Base-by-base conservation (phyloP, 2,329 filamentous ascomycete genomes). In the Sordariomycetes sp. region DNA sequence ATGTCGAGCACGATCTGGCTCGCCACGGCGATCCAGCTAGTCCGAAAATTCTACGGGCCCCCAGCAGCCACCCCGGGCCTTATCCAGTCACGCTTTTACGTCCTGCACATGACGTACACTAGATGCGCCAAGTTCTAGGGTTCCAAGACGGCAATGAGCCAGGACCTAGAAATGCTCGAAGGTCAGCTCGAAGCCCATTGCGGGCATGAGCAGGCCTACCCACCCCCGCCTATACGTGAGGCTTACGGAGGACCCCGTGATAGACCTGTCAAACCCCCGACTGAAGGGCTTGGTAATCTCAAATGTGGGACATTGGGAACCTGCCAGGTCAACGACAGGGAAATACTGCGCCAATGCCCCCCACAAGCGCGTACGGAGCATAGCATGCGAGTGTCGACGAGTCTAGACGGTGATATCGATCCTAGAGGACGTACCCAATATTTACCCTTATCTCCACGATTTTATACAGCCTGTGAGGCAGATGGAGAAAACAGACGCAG, bases 1-100 rank as follows among this genome's bases (percentile, higher is more conserved):
- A 60, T 68, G 22, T 59, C 61, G 15, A 69, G 63, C 60, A 68
- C 66, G 1, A 62, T 68, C 4, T 70, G 68, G 68, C 63, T 70
- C 8, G 66, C 65, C 0, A 63, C 65, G 0, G 66, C 67, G 0
- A 64, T 65, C 2, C 67, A 69, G 55, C 58, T 67, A 6, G 58
- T 65, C 20, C 61, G 60, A 13, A 63, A 59, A 52, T 55, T 57
- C 34, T 53, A 53, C 25, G 54, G 52, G 15, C 24, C 34, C 1
- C 39, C n/a, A 6, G 17, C 13, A 39, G 53, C 52, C 20, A 58
- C 52, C n/a, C 42, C n/a, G 12, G 24, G 42, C 17, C 59, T 61
- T 6, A 53, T 61, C 51, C 60, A 61, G 50, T 57, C 60, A 34
- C 53, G 57, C 3, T 60, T 60, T 28, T 55, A 61, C 25, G 59